Evolutionary conservation across 140 eudicot species (phyloP).

Genomic region (Cichorium intybus): DNA sequence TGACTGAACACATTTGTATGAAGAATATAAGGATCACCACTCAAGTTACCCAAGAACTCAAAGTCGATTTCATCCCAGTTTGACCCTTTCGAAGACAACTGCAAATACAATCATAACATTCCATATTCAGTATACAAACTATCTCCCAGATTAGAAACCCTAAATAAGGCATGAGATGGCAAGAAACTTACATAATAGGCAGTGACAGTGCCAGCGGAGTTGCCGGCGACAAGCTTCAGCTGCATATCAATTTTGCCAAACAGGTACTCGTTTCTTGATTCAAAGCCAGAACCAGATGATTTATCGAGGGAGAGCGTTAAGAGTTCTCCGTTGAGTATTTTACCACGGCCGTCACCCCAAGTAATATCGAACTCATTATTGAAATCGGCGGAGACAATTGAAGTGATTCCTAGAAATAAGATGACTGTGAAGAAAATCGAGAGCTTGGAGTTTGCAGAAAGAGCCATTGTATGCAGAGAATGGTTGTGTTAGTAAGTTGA

Average conservation of each 20-base stretch:
- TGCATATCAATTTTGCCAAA: too few species aligned
- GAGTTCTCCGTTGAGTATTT: constrained; percentile 24
- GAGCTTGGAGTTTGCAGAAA: not conserved
- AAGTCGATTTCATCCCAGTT: too few species aligned
- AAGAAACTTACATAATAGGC: constrained; percentile 27
- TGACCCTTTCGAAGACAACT: too few species aligned
- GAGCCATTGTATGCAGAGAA: not conserved
- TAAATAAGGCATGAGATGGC: not conserved
- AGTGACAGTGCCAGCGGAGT: constrained; percentile 32
- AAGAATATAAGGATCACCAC: too few species aligned
- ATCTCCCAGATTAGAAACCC: too few species aligned
- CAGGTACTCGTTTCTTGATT: too few species aligned
- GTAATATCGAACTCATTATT: constrained; percentile 24
- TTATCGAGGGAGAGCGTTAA: constrained; percentile 35
- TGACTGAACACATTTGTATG: too few species aligned
- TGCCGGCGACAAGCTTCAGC: constrained; percentile 26
- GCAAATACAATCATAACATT: not conserved
- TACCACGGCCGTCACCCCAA: constrained; percentile 36
- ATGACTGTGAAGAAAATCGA: not conserved
- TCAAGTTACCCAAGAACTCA: too few species aligned
- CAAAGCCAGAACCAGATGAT: too few species aligned
- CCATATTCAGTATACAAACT: not conserved
- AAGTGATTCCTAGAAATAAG: not conserved
- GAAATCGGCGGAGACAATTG: constrained; percentile 20
- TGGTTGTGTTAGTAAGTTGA: not conserved